A percentile compares a stretch with the other conserved stretches of the same genome.
Evolutionary conservation across 1,284 basidiomycete genomes (phyloP).

Genomic region (Apiotrichum sp.): DNA sequence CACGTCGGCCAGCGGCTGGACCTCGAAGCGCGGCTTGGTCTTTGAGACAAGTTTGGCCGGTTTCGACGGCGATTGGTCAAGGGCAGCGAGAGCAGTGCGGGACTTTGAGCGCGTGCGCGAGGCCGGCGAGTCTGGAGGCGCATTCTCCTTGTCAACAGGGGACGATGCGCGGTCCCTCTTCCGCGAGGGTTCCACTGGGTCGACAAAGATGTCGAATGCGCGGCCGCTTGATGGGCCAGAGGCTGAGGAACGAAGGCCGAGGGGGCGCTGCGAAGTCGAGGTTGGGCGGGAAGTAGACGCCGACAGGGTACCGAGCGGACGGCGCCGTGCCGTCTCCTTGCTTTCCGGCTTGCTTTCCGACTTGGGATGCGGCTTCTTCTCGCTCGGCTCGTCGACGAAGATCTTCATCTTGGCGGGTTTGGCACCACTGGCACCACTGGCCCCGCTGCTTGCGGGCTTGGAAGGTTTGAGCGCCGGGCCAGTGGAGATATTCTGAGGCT

Average conservation of each 20-base stretch:
- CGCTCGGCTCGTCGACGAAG: too few species aligned
- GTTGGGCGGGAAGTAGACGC: too few species aligned
- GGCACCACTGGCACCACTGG: too few species aligned
- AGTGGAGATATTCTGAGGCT: too few species aligned
- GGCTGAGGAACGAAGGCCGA: neutral
- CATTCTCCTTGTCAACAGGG: constrained; percentile 29
- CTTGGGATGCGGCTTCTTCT: too few species aligned
- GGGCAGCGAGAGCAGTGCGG: neutral
- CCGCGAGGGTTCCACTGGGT: neutral
- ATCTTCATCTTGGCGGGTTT: too few species aligned
- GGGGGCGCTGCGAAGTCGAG: too few species aligned
- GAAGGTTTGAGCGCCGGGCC: too few species aligned
- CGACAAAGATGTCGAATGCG: constrained; percentile 6
- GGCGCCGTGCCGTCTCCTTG: too few species aligned
- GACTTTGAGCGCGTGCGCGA: constrained; percentile 15
- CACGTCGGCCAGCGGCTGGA: constrained; percentile 34
- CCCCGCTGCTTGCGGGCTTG: too few species aligned
- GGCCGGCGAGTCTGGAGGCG: constrained; percentile 20
- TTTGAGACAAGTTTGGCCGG: neutral
- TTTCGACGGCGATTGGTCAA: neutral
- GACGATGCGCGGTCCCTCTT: constrained; percentile 1
- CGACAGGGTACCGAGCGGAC: too few species aligned
- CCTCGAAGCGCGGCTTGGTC: neutral
- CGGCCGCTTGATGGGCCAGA: neutral
- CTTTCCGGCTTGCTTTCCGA: too few species aligned